A percentile compares a stretch with the other conserved stretches of the same genome.
phyloP scores from a whole-genome alignment of 2,329 filamentous ascomycete genomes.

The Talaromyces marneffei region DNA sequence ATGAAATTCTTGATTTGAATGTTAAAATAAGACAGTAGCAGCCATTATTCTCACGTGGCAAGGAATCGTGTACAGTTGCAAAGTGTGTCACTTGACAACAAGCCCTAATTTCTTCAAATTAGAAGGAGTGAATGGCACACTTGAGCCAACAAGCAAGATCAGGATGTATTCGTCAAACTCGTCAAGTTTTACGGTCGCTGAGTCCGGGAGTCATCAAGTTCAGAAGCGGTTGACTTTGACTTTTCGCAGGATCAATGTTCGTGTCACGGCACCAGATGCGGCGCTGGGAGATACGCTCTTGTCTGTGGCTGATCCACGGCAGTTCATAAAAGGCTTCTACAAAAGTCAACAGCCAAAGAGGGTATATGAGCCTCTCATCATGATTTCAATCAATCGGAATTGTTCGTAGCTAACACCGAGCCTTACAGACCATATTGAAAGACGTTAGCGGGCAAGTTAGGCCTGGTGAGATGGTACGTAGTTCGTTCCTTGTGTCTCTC shows the following conservation, averaged over 20 bases:
- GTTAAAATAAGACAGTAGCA: not conserved
- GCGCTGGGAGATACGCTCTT: too few relatives aligned
- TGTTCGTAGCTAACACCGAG: too few relatives aligned
- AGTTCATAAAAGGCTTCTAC: too few relatives aligned
- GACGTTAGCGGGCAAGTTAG: too few relatives aligned
- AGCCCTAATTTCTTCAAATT: not conserved
- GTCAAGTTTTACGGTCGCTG: not conserved
- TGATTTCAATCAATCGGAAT: too few relatives aligned
- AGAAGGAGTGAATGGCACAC: not conserved
- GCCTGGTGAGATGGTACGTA: too few relatives aligned
- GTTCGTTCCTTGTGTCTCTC: too few relatives aligned
- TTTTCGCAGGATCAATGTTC: constrained; percentile 31
- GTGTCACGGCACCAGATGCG: constrained; percentile 31
- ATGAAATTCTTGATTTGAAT: not conserved
- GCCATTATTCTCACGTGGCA: not conserved
- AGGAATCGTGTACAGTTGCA: not conserved
- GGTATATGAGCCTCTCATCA: too few relatives aligned
- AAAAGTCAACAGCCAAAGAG: too few relatives aligned
- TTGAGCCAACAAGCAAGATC: not conserved
- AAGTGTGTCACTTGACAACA: not conserved
- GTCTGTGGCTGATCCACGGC: too few relatives aligned
- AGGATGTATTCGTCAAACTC: not conserved
- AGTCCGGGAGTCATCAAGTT: not conserved
- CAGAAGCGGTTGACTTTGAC: constrained; percentile 33
- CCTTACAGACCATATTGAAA: too few relatives aligned